A percentile compares a stretch with the other conserved stretches of the same genome.
Conservation (phyloP, 2,329 filamentous ascomycete genomes). For the Aspergillus arachidicola region DNA sequence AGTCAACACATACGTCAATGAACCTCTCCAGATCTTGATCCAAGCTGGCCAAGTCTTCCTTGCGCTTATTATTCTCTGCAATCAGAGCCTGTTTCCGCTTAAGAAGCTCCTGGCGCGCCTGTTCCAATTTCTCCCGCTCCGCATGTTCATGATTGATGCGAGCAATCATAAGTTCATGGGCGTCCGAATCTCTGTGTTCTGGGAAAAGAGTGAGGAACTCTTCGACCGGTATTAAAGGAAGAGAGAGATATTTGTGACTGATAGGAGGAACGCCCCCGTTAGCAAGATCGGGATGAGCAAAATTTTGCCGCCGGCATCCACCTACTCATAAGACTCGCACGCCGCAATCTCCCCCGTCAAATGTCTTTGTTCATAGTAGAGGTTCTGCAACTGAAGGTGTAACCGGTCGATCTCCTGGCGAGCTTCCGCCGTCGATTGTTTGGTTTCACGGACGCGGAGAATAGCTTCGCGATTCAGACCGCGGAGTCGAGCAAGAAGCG, state of each 20-base stretch:
- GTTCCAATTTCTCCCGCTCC: slow-evolving; percentile 82
- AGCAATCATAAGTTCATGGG: slow-evolving; percentile 83
- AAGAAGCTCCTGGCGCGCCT: slow-evolving; percentile 75
- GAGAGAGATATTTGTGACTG: slow-evolving; percentile 77
- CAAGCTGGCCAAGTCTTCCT: slow-evolving; percentile 87
- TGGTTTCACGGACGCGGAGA: slow-evolving; percentile 80
- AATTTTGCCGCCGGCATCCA: slow-evolving; percentile 23
- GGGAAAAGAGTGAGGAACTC: slow-evolving; percentile 79
- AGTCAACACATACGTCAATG: slow-evolving; percentile 68
- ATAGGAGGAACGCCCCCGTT: not conserved
- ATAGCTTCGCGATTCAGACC: slow-evolving; percentile 81
- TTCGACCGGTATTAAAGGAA: slow-evolving; percentile 81
- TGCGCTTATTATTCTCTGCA: slow-evolving; percentile 84
- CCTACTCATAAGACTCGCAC: slow-evolving; percentile 89
- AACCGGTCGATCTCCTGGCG: slow-evolving; percentile 88
- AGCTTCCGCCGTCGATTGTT: slow-evolving; percentile 80
- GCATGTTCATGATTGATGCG: slow-evolving; percentile 88
- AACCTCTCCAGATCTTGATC: slow-evolving; percentile 93
- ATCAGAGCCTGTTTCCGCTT: slow-evolving; percentile 72
- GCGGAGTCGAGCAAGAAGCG: slow-evolving; percentile 77
- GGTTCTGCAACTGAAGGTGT: slow-evolving; percentile 89
- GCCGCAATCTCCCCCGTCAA: slow-evolving; percentile 85
- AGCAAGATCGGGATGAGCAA: not conserved
- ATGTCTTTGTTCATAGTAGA: slow-evolving; percentile 95
- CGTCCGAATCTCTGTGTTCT: slow-evolving; percentile 70